Evolutionary conservation across 305 asterid species (phyloP), one percentile per base, ranked within the genome.

Genomic region (Plantago lanceolata): DNA sequence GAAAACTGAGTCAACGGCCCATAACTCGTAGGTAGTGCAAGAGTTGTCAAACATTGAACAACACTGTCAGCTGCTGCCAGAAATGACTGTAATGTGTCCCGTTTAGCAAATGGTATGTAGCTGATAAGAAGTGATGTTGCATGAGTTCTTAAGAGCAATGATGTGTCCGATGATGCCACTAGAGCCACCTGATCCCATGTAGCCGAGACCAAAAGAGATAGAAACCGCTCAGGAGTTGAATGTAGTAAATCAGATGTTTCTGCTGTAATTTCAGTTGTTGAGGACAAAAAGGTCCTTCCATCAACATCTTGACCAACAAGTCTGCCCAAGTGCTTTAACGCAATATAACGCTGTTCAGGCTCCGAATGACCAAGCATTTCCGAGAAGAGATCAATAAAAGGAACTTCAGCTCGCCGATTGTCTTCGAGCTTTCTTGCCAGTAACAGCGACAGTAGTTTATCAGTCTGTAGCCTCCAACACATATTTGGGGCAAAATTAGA

Each of bases 311-410:
- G 87, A 65, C 89, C 90, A 59, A 86, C 84, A 69, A 90, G 85
- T 60, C 79, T 78, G 48, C 87, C 85, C 84, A 93, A 78, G 81
- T 90, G 94, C 76, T 90, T 90, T 19, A 93, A 69, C 47, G 93
- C 96, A 64, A 93, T 80, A 73, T 86, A 93, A 19, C 97, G 82
- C 62, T 87, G 99, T 67, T 93, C 99, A 59, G 99, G 97, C 77
- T 93, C 99, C 15, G 87, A 84, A 81, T 93, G 96, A 71, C 86
- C 85, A 67, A 93, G 88, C 85, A 90, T 64, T 75, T 81, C 65
- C 75, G 72, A 79, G 80, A 90, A 84, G 56, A 90, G 72, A 78
- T 84, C 95, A 73, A 77, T 69, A 65, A 90, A 57, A 72, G 92
- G 80, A 68, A 35, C 68, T 79, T 84, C 88, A 74, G 78, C 72